phyloP scores from a whole-genome alignment of 108 stramenopile genomes.

The Cyclostephanos tholiformis region DNA sequence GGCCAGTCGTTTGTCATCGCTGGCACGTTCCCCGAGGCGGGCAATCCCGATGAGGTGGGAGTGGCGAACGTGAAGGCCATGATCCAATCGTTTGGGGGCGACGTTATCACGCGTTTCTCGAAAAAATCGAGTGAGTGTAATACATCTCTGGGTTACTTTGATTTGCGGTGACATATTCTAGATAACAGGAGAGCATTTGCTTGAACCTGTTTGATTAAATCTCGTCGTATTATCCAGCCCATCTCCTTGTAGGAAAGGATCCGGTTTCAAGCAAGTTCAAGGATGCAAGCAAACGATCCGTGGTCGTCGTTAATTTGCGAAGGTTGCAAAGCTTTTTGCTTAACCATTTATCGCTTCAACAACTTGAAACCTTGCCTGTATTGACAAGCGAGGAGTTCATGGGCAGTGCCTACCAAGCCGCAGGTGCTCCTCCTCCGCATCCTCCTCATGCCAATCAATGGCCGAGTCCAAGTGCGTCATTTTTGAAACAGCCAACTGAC shows the following conservation, averaged over 20 bases:
- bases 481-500: background rate
- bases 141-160: background rate
- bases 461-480: background rate
- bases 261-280: constrained; percentile 17
- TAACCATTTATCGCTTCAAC: constrained; percentile 23
- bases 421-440: background rate
- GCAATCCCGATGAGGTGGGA: constrained; percentile 29
- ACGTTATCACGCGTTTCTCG: constrained; percentile 27
- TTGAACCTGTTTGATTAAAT: background rate
- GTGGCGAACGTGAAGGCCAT: constrained; percentile 47
- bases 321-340: constrained; percentile 37
- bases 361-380: constrained; percentile 12
- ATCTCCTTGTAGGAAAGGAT: constrained; percentile 29
- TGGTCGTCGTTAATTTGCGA: constrained; percentile 28
- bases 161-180: no score
- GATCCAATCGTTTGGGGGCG: constrained; percentile 50
- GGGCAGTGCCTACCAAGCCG: constrained; percentile 24
- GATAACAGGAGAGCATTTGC: background rate
- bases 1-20: constrained; percentile 52
- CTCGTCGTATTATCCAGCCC: constrained; percentile 9
- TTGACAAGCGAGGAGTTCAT: constrained; percentile 26
- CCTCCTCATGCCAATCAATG: background rate
- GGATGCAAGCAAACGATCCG: constrained; percentile 30
- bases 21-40: constrained; percentile 58
- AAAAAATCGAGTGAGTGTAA: constrained; percentile 42